phyloP scores from a whole-genome alignment of 805 yeast genomes.

The Pichia eremophila region DNA sequence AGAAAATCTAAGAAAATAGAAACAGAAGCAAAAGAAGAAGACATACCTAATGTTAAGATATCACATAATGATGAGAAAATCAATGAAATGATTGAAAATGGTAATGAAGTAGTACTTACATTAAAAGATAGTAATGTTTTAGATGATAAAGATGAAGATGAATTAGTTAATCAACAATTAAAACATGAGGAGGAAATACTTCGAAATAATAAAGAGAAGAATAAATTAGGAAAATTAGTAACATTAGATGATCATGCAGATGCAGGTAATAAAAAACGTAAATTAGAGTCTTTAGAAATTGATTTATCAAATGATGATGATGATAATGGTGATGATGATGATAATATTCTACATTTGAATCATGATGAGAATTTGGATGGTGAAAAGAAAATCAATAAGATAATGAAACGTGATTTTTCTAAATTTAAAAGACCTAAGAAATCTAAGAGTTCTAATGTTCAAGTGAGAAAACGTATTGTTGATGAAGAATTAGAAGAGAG shows the following conservation, averaged over 20 bases:
- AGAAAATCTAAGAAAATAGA: background rate
- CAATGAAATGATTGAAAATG: conserved; percentile 24
- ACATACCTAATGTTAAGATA: conserved; percentile 17
- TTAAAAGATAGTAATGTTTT: conserved; percentile 3
- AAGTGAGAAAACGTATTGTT: conserved; percentile 8
- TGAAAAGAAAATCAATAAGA: conserved; percentile 4
- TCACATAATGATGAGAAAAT: conserved; percentile 40
- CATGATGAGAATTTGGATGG: conserved; percentile 3
- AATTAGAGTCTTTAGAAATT: conserved; percentile 11
- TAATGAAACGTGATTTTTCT: conserved; percentile 7
- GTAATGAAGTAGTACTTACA: conserved; percentile 43
- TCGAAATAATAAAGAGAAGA: conserved; percentile 10
- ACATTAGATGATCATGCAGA: conserved; percentile 14
- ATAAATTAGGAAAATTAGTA: conserved; percentile 25
- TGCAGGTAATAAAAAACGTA: conserved; percentile 12
- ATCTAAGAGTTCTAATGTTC: background rate
- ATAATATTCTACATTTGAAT: background rate
- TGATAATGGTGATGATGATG: conserved; percentile 8
- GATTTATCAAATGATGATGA: conserved; percentile 9
- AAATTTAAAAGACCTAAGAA: conserved; percentile 18
- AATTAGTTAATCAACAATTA: conserved; percentile 31
- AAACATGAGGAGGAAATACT: conserved; percentile 13
- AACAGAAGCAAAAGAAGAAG: conserved; percentile 13
- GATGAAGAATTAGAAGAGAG: conserved; percentile 10
- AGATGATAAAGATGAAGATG: conserved; percentile 24